A percentile compares a stretch with the other conserved stretches of the same genome.
phyloP scores from a whole-genome alignment of 208 protist species.

The Crithidia fasciculata region DNA sequence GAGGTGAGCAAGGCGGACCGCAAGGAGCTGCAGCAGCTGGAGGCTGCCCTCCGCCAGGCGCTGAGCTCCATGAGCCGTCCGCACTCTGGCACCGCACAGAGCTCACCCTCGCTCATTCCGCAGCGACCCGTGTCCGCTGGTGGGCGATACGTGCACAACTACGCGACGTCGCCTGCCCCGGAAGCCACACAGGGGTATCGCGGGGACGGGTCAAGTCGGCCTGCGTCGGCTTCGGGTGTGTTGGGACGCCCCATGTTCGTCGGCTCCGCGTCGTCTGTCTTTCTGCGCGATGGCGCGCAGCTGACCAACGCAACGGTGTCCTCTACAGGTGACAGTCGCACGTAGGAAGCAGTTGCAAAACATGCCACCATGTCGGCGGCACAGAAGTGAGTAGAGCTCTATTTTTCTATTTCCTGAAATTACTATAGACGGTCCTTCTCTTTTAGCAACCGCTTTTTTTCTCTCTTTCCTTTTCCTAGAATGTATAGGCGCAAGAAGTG shows the following conservation, averaged over 20 bases:
- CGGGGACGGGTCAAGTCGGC: slow-evolving; percentile 1
- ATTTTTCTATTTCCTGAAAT: not conserved
- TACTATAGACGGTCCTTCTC: not conserved
- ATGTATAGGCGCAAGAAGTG: slow-evolving; percentile 10
- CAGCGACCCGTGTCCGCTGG: slow-evolving; percentile 33
- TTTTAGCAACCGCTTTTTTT: not conserved
- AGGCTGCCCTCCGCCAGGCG: slow-evolving; percentile 48
- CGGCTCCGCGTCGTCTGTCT: slow-evolving; percentile 49
- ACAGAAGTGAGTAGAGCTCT: not conserved
- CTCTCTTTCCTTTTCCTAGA: slow-evolving; percentile 7
- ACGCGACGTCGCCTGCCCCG: not conserved
- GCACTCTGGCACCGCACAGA: slow-evolving; percentile 4
- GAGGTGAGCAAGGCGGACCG: slow-evolving; percentile 85
- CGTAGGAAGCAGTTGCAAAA: not conserved
- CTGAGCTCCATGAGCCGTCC: slow-evolving; percentile 23
- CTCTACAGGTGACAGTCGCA: slow-evolving; percentile 21
- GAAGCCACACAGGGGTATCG: slow-evolving; percentile 14
- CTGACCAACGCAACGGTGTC: slow-evolving; percentile 69
- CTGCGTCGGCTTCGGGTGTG: slow-evolving; percentile 1
- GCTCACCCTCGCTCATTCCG: slow-evolving; percentile 25
- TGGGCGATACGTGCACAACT: slow-evolving; percentile 20
- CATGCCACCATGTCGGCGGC: not conserved
- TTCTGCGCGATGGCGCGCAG: slow-evolving; percentile 43
- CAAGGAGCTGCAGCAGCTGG: slow-evolving; percentile 60
- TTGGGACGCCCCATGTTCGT: slow-evolving; percentile 73